These are phyloP conservation scores for Camelina laxa DNA, from an alignment of 345 rosid genomes.

Conservation along the genomic window DNA sequence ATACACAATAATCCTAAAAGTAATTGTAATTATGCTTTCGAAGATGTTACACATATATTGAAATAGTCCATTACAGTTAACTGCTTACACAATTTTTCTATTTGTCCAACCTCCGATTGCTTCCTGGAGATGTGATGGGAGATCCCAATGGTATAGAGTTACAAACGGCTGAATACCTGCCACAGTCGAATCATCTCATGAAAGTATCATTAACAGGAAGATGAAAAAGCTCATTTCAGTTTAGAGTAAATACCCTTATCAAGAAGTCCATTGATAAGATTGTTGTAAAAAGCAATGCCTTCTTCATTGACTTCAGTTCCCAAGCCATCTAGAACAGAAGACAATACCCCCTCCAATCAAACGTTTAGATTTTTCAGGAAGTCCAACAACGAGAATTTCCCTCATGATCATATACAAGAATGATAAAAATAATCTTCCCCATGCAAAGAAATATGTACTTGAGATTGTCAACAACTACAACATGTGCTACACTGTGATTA, in stretches of 20 bases:
- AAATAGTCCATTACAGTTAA: slow-evolving; percentile 12
- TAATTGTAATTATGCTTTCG: background rate
- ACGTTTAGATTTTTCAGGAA: background rate
- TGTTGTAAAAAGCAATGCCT: slow-evolving; percentile 69
- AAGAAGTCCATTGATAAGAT: slow-evolving; percentile 66
- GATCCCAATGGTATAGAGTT: slow-evolving; percentile 94
- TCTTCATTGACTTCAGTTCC: slow-evolving; percentile 66
- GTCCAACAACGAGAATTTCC: background rate
- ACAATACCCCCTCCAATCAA: slow-evolving; percentile 13
- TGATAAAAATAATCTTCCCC: background rate
- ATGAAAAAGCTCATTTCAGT: slow-evolving; percentile 30
- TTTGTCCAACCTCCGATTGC: slow-evolving; percentile 81
- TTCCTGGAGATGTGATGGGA: slow-evolving; percentile 82
- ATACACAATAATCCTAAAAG: background rate
- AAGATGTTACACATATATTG: background rate
- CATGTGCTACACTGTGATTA: too few relatives aligned
- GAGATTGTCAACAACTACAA: background rate
- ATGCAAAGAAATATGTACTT: background rate
- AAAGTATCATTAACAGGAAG: slow-evolving; percentile 15
- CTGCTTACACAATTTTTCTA: slow-evolving; percentile 75
- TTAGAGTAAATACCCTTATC: slow-evolving; percentile 59
- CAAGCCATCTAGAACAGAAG: slow-evolving; percentile 60
- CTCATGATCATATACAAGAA: background rate
- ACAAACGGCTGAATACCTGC: slow-evolving; percentile 77
- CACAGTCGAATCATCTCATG: slow-evolving; percentile 27